Conservation (phyloP, 2,329 filamentous ascomycete genomes). For the Basipetospora chlamydospora region DNA sequence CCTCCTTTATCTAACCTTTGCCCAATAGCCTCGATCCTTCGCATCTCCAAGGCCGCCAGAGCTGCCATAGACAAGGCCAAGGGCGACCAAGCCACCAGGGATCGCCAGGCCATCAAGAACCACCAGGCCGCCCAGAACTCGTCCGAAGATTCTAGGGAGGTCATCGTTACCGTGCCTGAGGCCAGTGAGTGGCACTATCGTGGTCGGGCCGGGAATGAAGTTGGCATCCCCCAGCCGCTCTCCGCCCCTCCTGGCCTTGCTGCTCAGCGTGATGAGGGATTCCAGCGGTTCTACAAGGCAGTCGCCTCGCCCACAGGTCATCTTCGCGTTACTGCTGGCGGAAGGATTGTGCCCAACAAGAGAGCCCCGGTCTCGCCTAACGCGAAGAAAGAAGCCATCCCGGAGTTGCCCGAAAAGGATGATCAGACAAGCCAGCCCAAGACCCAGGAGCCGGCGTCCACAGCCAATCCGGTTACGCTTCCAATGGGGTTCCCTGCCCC, state of each 20-base stretch:
- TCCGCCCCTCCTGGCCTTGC: constrained; percentile 35
- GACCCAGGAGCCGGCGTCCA: neutral
- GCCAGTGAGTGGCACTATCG: constrained; percentile 27
- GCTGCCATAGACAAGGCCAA: too few species aligned
- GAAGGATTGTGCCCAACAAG: constrained; percentile 52
- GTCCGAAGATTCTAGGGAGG: constrained; percentile 5
- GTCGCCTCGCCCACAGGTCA: constrained; percentile 55
- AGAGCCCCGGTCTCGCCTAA: constrained; percentile 40
- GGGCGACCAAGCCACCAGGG: neutral
- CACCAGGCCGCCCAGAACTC: neutral
- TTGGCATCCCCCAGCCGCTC: constrained; percentile 29
- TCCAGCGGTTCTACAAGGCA: constrained; percentile 52
- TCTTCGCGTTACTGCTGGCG: constrained; percentile 52
- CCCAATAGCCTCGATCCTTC: too few species aligned
- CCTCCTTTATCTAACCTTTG: too few species aligned
- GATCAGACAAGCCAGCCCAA: too few species aligned
- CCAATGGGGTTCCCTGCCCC: constrained; percentile 2
- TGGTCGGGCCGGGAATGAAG: constrained; percentile 28
- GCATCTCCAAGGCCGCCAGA: too few species aligned
- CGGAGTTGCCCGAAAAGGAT: neutral
- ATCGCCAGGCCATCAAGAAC: neutral
- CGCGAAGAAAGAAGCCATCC: constrained; percentile 5
- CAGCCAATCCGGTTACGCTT: neutral
- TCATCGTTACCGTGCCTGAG: constrained; percentile 2
- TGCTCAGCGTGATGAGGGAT: constrained; percentile 49